These are phyloP conservation scores for Amanita pseudoporphyria DNA, from an alignment of 768 basidiomycete genomes.

Conservation along the genomic window DNA sequence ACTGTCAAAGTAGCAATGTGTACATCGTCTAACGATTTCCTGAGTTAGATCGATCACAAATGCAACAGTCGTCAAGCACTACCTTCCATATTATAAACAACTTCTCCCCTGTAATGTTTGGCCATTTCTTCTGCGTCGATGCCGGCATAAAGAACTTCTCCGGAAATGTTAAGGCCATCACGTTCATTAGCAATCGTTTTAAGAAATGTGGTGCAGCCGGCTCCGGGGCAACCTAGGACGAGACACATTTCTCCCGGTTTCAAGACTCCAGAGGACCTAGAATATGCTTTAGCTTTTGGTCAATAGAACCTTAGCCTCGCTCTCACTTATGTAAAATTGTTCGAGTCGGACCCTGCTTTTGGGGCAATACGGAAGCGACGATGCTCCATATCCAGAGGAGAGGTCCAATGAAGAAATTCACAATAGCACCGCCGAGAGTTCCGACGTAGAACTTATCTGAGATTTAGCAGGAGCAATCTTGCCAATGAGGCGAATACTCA, in stretches of 20 bases:
- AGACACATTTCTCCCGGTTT: slow-evolving; percentile 84
- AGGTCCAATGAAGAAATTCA: slow-evolving; percentile 45
- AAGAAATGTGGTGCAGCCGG: slow-evolving; percentile 82
- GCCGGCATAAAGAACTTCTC: slow-evolving; percentile 77
- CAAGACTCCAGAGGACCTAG: slow-evolving; percentile 55
- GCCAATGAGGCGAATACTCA: slow-evolving; percentile 13
- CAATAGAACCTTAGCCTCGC: background rate
- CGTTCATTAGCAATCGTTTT: slow-evolving; percentile 76
- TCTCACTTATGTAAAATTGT: slow-evolving; percentile 53
- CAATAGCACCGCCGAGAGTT: slow-evolving; percentile 53
- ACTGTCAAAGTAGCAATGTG: slow-evolving; percentile 81
- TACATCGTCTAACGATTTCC: slow-evolving; percentile 48
- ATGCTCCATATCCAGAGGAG: slow-evolving; percentile 37
- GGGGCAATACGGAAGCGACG: slow-evolving; percentile 29
- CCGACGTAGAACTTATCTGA: slow-evolving; percentile 38
- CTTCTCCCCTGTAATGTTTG: slow-evolving; percentile 70
- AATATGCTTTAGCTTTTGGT: slow-evolving; percentile 1
- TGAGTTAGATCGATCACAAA: background rate
- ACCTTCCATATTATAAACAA: slow-evolving; percentile 75
- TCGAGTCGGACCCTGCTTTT: slow-evolving; percentile 27
- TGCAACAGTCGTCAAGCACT: background rate
- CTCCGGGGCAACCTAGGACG: slow-evolving; percentile 73
- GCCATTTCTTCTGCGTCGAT: slow-evolving; percentile 69
- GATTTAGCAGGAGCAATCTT: background rate
- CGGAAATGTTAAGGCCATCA: slow-evolving; percentile 52